Base-by-base conservation (phyloP, 257 asterid species). In the Salvia rosmarinus region DNA sequence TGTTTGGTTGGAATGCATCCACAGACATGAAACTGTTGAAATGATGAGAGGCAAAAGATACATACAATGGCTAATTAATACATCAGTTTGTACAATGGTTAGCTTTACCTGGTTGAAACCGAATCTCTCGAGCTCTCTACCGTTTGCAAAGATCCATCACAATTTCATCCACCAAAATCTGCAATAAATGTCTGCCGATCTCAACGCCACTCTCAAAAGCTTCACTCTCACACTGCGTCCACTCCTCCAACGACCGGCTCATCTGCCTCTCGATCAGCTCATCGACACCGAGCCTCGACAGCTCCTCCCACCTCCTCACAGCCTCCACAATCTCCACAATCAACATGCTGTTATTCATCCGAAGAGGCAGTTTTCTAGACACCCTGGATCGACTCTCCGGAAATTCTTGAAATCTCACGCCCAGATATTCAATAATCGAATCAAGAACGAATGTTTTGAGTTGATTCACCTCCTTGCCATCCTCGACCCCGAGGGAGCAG, bases 251-350 rank as follows among this genome's bases (percentile, higher is more conserved):
- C 2, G 89, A 76, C 71, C 17, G 82, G 40, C 88, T 78, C 98
- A 93, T 90, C 35, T 93, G 97, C 71, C 82, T 64, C 17, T 87
- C 96, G 66, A 87, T 80, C 76, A 90, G 11, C 69, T 87, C 95
- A 28, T 90, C 93, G 1, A 77, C 74, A 47, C 74, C 34, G 59
- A 81, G 57, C 10, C 87, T 83, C 6, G 87, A 87, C 46, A 81
- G 34, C 47, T 85, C 86, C 13, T 74, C 79, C 99, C 99, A 94
- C 83, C 73, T 72, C 77, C 85, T 70, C 21, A 91, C 86, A 61
- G 68, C 89, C 40, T 84, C 88, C 9, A 87, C 85, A 62, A 88
- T 79, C 64, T 86, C 95, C 21, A 84, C 71, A 1, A 88, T 79
- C 71, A 94, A 19, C 77, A 73, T 79, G 58, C 85, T 83, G 1